These are phyloP conservation scores for Wickerhamomyces ciferrii DNA, from an alignment of 805 yeast genomes.

Conservation along the genomic window DNA sequence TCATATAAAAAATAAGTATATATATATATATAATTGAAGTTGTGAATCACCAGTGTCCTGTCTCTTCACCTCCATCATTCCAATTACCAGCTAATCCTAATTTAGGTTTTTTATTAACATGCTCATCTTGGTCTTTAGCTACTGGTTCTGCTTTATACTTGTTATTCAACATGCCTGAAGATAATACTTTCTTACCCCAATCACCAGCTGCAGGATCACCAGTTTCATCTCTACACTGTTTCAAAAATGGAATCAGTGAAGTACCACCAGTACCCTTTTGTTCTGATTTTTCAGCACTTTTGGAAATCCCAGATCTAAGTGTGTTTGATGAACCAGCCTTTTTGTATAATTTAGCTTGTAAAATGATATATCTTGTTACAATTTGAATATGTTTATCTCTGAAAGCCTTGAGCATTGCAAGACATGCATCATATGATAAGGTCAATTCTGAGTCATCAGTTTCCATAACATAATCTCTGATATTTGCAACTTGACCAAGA, in stretches of 20 bases:
- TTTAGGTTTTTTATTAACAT: slow-evolving; percentile 19
- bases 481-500: slow-evolving; percentile 49
- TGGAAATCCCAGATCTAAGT: slow-evolving; percentile 56
- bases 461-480: slow-evolving; percentile 58
- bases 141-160: slow-evolving; percentile 8
- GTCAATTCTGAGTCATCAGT: slow-evolving; percentile 50
- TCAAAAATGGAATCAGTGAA: slow-evolving; percentile 81
- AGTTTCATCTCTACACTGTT: slow-evolving; percentile 94
- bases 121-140: slow-evolving; percentile 2
- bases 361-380: slow-evolving; percentile 79
- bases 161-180: slow-evolving; percentile 38
- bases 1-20: not conserved
- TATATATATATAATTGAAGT: not conserved
- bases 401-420: slow-evolving; percentile 83
- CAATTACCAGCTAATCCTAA: slow-evolving; percentile 29
- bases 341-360: slow-evolving; percentile 62
- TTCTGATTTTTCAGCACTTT: slow-evolving; percentile 43
- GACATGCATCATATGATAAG: slow-evolving; percentile 79
- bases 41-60: slow-evolving; percentile 27
- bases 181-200: slow-evolving; percentile 78
- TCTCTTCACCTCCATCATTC: slow-evolving; percentile 18
- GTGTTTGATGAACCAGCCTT: slow-evolving; percentile 52
- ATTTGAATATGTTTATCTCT: slow-evolving; percentile 92
- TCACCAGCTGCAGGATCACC: slow-evolving; percentile 90
- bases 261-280: slow-evolving; percentile 94